These are phyloP conservation scores for Yamagishiella unicocca DNA, from an alignment of 139 green algal genomes.

Conservation along the genomic window DNA sequence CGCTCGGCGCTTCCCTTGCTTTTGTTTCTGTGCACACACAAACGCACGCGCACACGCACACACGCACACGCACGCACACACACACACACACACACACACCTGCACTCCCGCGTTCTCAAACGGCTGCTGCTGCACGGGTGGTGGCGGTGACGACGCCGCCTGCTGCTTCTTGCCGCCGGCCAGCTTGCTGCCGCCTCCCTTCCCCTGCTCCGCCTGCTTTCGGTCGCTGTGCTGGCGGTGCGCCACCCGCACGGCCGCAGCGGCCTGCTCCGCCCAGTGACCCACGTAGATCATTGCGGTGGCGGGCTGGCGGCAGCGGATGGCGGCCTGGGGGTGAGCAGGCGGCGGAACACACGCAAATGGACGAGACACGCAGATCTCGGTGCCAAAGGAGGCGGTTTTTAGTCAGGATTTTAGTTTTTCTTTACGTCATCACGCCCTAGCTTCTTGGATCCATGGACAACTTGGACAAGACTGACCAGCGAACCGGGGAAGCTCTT, in stretches of 20 bases:
- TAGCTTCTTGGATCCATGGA: too few species aligned
- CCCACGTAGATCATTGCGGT: slow-evolving; percentile 85
- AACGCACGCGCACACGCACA: too few species aligned
- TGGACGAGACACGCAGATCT: too few species aligned
- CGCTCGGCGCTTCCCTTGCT: too few species aligned
- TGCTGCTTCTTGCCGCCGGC: not conserved
- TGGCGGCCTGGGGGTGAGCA: slow-evolving; percentile 1
- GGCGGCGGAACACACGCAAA: too few species aligned
- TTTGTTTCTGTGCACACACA: too few species aligned
- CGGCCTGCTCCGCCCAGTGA: slow-evolving; percentile 72
- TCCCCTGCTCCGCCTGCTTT: not conserved
- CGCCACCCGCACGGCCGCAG: not conserved
- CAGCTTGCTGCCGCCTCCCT: not conserved
- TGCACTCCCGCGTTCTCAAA: slow-evolving; percentile 4
- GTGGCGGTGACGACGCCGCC: not conserved
- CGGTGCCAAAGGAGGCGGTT: too few species aligned
- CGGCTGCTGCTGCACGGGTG: not conserved
- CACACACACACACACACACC: not conserved
- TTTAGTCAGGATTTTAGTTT: too few species aligned
- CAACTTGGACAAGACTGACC: too few species aligned
- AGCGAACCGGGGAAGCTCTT: too few species aligned
- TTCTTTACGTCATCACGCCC: too few species aligned
- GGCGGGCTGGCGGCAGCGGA: slow-evolving; percentile 69
- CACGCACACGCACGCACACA: too few species aligned
- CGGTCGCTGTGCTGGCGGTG: slow-evolving; percentile 1